Base-by-base conservation (phyloP, 768 basidiomycete species). In the Goffeauzyma gilvescens region DNA sequence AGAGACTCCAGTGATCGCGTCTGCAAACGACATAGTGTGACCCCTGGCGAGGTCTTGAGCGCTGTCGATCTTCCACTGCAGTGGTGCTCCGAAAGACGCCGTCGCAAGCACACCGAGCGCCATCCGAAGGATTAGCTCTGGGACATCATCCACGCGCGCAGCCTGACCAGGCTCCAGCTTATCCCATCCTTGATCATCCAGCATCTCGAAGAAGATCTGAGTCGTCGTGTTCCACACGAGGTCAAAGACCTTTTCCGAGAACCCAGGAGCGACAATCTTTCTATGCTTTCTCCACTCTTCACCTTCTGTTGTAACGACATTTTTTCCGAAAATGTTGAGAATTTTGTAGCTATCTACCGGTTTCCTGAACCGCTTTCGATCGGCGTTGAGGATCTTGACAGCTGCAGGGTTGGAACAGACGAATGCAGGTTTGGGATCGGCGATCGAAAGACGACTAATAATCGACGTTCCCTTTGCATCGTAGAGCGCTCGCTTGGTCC, bases 221-320 rank as follows among this genome's bases (percentile, higher is more conserved):
- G 42, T 32, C 21, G 41, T 39, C 25, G 47, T 49, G 15, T 36
- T 15, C 42, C 42, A 49, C 10, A 49, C 47, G 10, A 44, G 42
- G 21, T 49, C 47, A 25, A 49, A 44, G 5, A 44, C 42, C 23
- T 37, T 38, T 40, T 49, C 47, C 7, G 35, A 44, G 42, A 49
- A 49, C 21, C 47, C 47, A 20, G 47, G 47, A 4, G 47, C 47
- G 5, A 44, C 47, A 27, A 49, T 44, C 47, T 49, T 49, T 17
- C 47, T 22, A 40, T 49, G 47, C 25, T 37, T 36, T 25, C 47
- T 43, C 47, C 47, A 49, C 22, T 49, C 47, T 26, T 44, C 47
- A 5, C 47, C 47, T 32, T 49, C 47, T 4, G 47, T 49, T 7
- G 35, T 40, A 3, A 49, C 26, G 17, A 44, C 38, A 22, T 49